These are phyloP conservation scores for Chrysosporium keratinophilum DNA, from an alignment of 2,329 filamentous ascomycete genomes.

Conservation along the genomic window DNA sequence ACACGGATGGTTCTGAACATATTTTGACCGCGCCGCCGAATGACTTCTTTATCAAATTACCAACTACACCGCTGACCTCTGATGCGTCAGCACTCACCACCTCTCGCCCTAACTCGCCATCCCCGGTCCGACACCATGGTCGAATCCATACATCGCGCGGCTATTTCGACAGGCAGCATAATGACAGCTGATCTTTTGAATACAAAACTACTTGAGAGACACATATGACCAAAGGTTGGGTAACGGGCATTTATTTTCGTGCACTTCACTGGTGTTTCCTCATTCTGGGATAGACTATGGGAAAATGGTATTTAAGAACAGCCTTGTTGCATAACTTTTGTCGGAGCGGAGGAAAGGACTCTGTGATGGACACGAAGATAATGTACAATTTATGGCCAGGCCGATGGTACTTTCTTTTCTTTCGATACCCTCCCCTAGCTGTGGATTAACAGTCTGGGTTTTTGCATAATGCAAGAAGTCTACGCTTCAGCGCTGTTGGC, in stretches of 20 bases:
- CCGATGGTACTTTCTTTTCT: background rate
- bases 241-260: background rate
- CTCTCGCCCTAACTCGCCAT: conserved; percentile 43
- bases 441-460: background rate
- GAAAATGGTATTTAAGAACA: background rate
- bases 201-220: too few species aligned
- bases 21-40: conserved; percentile 30
- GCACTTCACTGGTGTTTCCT: background rate
- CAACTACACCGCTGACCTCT: conserved; percentile 38
- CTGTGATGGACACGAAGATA: background rate
- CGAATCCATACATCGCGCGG: conserved; percentile 30
- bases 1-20: conserved; percentile 29
- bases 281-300: background rate
- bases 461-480: background rate
- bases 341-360: background rate
- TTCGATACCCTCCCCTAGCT: background rate
- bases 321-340: background rate
- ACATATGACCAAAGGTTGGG: too few species aligned
- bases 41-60: conserved; percentile 39
- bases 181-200: conserved; percentile 6
- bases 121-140: conserved; percentile 30
- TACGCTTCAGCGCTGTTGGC: background rate
- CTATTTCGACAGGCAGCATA: conserved; percentile 30
- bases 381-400: conserved; percentile 5
- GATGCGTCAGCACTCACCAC: conserved; percentile 42